phyloP scores from a whole-genome alignment of 2,329 filamentous ascomycete species.

The Talaromyces sp. region DNA sequence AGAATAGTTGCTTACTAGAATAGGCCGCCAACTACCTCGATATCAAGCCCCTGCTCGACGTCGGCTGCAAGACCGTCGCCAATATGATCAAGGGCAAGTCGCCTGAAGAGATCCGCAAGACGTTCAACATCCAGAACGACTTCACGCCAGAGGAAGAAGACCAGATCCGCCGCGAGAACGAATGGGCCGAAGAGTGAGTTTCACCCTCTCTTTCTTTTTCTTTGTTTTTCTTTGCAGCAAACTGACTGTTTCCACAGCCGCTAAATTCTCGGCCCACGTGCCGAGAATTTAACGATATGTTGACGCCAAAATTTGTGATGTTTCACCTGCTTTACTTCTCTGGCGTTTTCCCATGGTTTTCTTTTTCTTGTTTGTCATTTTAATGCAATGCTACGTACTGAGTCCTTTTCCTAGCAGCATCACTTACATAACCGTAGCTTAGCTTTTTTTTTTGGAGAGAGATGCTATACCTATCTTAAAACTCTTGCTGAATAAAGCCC shows the following conservation, averaged over 20 bases:
- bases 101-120: conserved; percentile 97
- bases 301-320: not conserved
- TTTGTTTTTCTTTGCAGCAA: not conserved
- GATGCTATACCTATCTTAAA: not conserved
- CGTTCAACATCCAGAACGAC: conserved; percentile 99
- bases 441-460: not conserved
- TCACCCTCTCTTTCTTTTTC: not conserved
- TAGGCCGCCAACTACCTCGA: conserved; percentile 97
- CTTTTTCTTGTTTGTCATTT: not conserved
- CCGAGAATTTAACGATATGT: not conserved
- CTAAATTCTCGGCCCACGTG: not conserved
- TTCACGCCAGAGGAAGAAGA: conserved; percentile 99
- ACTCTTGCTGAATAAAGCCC: not conserved
- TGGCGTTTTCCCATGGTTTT: not conserved
- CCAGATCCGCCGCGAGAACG: conserved; percentile 87
- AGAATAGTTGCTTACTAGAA: not conserved
- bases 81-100: conserved; percentile 99
- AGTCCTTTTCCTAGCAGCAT: not conserved
- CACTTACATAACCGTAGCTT: not conserved
- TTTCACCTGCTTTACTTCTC: not conserved
- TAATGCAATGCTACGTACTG: not conserved
- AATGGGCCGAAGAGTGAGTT: conserved; percentile 75
- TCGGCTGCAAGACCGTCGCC: conserved; percentile 98
- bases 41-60: conserved; percentile 95
- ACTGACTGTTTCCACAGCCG: not conserved